These are phyloP conservation scores for Vigna reflexopilosa DNA, from an alignment of 306 rosid species.

Conservation along the genomic window DNA sequence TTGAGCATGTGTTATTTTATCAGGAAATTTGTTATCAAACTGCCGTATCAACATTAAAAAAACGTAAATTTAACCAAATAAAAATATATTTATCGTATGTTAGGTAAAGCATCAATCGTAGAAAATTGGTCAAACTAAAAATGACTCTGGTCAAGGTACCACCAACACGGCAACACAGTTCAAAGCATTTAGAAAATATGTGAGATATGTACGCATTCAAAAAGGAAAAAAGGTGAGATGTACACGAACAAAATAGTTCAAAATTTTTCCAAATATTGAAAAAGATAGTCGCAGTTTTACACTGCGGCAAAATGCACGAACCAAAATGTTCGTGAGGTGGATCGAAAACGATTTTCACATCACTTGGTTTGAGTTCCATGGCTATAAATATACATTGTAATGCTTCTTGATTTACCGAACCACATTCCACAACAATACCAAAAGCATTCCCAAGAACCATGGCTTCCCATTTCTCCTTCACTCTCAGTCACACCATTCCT, in stretches of 20 bases:
- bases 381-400: not conserved
- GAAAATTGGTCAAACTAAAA: slow-evolving; percentile 14
- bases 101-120: slow-evolving; percentile 17
- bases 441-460: not conserved
- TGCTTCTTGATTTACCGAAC: not conserved
- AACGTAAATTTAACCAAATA: not conserved
- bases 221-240: slow-evolving; percentile 21
- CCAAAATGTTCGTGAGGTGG: slow-evolving; percentile 21
- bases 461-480: slow-evolving; percentile 14
- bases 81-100: not conserved
- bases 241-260: not conserved
- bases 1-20: not conserved
- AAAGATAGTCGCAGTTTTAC: slow-evolving; percentile 12
- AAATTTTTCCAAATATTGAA: slow-evolving; percentile 23
- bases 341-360: not conserved
- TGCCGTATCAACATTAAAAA: no score
- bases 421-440: slow-evolving; percentile 1
- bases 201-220: not conserved
- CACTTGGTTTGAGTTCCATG: not conserved
- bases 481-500: not conserved
- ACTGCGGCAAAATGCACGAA: slow-evolving; percentile 12
- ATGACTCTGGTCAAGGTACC: not conserved
- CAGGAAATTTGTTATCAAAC: no score
- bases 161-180: slow-evolving; percentile 3
- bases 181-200: not conserved